Base-by-base conservation (phyloP, 768 basidiomycete genomes). In the Serendipita sp. region DNA sequence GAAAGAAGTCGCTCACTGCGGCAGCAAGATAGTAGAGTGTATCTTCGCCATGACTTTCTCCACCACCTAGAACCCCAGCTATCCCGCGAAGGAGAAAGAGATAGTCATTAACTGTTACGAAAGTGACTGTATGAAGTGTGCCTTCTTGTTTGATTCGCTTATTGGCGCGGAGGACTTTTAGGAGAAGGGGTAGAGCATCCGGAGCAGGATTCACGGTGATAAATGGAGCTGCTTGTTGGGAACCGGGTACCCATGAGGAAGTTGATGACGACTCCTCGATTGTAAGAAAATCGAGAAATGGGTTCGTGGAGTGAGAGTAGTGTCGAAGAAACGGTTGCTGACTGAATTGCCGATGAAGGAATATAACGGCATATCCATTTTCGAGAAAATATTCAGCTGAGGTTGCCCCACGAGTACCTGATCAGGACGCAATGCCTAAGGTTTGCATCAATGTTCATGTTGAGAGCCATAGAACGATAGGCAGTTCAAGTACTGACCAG, bases 321-420 rank as follows among this genome's bases (percentile, higher is more conserved):
- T 99, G 95, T 58, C 96, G 78, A 72, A 90, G 93, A 79, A 95
- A 99, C 0, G 96, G 96, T 70, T 96, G 92, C 47, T 98, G 82
- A 68, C 94, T 97, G 78, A 96, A 95, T 75, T 96, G 92, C 23
- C 95, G 80, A 74, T 99, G 95, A 83, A 99, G 89, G 78, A 99
- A 99, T 69, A 99, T 92, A 74, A 99, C 96, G 30, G 94, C 93
- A 77, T 98, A 98, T 65, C 87, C 89, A 4, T 89, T 85, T 70
- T 87, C 83, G 66, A 98, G 82, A 73, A 99, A 97, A 77, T 98
- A 96, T 75, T 99, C 96, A 1, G 96, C 95, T 18, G 96, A 98
- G 0, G 95, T 93, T 35, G 96, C 91, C 47, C 96, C 96, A 71
- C 96, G 82, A 18, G 96, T 99, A 63, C 95, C 94, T 90, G 65